A percentile compares a stretch with the other conserved stretches of the same genome.
phyloP scores from a whole-genome alignment of 2,329 filamentous ascomycete genomes.

The Chrysosporium keratinophilum region DNA sequence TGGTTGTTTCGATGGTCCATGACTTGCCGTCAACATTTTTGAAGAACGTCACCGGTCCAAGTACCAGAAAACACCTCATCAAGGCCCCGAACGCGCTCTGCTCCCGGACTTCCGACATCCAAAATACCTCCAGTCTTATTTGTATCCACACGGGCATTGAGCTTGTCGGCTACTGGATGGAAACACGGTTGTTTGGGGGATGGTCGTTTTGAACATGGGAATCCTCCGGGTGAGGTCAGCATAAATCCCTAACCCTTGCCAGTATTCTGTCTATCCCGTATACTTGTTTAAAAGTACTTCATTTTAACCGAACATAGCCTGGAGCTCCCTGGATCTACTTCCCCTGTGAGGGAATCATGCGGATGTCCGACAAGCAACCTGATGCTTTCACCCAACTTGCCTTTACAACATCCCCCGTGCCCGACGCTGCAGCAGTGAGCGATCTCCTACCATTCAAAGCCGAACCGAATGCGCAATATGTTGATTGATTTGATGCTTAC shows the following conservation, averaged over 20 bases:
- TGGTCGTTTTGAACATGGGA: conserved; percentile 20
- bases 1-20: conserved; percentile 12
- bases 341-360: conserved; percentile 11
- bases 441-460: conserved; percentile 8
- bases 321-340: conserved; percentile 11
- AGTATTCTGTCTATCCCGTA: conserved; percentile 2
- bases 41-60: conserved; percentile 10
- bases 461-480: conserved; percentile 3
- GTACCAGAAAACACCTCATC: conserved; percentile 7
- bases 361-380: conserved; percentile 11
- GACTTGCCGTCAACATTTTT: conserved; percentile 11
- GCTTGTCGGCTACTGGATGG: conserved; percentile 22
- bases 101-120: conserved; percentile 5
- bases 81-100: conserved; percentile 2
- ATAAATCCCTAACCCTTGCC: conserved; percentile 3
- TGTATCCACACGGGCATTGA: conserved; percentile 21
- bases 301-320: conserved; percentile 8
- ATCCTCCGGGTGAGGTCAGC: conserved; percentile 7
- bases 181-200: conserved; percentile 21
- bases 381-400: conserved; percentile 11
- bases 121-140: conserved; percentile 9
- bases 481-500: conserved; percentile 11
- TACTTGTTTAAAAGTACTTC: conserved; percentile 2
- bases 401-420: conserved; percentile 4
- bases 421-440: conserved; percentile 6